Conservation (phyloP, 441 rosid genomes). For the Macaranga tanarius region DNA sequence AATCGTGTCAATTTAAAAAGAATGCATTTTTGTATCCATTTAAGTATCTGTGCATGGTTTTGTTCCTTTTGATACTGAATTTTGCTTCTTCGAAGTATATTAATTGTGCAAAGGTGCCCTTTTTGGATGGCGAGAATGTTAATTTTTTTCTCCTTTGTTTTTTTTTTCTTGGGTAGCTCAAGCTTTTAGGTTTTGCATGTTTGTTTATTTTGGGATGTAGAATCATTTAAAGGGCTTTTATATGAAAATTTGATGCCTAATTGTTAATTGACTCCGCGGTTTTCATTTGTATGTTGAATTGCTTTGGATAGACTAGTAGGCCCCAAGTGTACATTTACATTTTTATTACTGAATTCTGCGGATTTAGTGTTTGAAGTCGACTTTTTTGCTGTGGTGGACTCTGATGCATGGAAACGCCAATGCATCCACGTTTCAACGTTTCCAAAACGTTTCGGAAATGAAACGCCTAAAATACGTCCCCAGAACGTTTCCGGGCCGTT, state of each 20-base stretch:
- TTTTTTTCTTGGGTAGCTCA: neutral
- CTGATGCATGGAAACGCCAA: no score
- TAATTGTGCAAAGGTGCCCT: neutral
- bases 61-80: neutral
- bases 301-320: neutral
- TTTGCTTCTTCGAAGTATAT: neutral
- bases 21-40: neutral
- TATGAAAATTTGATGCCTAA: neutral
- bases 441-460: no score
- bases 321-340: neutral
- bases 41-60: neutral
- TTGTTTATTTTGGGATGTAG: neutral
- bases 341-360: neutral
- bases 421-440: no score
- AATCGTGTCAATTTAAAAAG: neutral
- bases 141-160: neutral
- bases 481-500: no score
- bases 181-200: neutral
- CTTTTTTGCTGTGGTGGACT: neutral
- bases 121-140: neutral
- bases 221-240: neutral
- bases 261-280: no score
- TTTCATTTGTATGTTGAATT: neutral
- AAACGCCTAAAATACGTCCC: no score
- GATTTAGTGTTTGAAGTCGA: conserved; percentile 3